Evolutionary conservation across 805 yeast genomes (phyloP).

Genomic region (Cyberlindnera bimundalis): DNA sequence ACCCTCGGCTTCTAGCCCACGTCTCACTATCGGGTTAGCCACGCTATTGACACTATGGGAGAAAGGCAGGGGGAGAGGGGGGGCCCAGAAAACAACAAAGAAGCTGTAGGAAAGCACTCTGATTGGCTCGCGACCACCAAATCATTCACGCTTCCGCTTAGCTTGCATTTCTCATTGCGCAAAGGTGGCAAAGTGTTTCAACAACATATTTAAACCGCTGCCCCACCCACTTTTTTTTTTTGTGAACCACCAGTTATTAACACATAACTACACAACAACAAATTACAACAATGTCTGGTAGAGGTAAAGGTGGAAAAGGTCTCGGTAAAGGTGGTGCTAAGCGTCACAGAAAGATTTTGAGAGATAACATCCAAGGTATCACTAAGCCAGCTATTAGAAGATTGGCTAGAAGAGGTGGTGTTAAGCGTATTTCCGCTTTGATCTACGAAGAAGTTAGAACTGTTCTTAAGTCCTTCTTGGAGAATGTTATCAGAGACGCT

Average conservation of each 20-base stretch:
- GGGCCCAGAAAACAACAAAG: not conserved
- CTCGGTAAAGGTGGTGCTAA: conserved; percentile 99
- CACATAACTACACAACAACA: conserved; percentile 18
- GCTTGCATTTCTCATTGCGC: not conserved
- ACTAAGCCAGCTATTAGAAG: conserved; percentile 99
- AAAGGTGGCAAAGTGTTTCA: conserved; percentile 1
- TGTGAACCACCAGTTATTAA: not conserved
- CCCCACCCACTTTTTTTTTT: conserved; percentile 3
- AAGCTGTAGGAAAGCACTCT: not conserved
- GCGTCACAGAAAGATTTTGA: conserved; percentile 99
- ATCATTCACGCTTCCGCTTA: not conserved
- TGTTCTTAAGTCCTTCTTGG: conserved; percentile 92
- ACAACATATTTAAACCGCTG: not conserved
- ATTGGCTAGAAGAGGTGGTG: conserved; percentile 99
- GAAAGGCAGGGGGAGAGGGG: no score
- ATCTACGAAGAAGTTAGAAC: conserved; percentile 99
- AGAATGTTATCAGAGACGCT: conserved; percentile 97
- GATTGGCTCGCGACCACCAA: conserved; percentile 6
- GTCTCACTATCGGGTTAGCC: not conserved
- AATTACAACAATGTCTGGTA: conserved; percentile 76
- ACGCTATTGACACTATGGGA: no score
- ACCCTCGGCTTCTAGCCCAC: not conserved
- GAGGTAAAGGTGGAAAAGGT: conserved; percentile 99
- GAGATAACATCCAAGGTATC: conserved; percentile 99
- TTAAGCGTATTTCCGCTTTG: conserved; percentile 98